A percentile compares a stretch with the other conserved stretches of the same genome.
phyloP scores from a whole-genome alignment of 179 eudicot species.

The Actinidia arguta region DNA sequence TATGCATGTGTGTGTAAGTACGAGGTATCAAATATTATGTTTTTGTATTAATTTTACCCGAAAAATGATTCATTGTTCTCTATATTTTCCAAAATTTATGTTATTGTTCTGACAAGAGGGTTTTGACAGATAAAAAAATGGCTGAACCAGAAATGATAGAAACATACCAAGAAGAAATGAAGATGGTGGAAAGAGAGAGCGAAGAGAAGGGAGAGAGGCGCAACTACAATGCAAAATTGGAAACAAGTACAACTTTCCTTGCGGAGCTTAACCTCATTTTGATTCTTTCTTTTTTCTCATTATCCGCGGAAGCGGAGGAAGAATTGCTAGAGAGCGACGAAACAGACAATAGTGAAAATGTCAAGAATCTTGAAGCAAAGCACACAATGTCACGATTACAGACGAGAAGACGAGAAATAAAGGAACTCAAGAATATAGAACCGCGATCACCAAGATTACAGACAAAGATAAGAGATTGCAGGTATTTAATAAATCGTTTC shows the following conservation, averaged over 20 bases:
- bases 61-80: neutral
- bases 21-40: too few relatives aligned
- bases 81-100: neutral
- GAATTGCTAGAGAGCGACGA: conserved; percentile 17
- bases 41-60: too few relatives aligned
- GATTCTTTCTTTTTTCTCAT: conserved; percentile 28
- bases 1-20: too few relatives aligned
- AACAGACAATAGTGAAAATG: neutral
- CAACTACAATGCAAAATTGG: neutral
- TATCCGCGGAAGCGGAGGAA: conserved; percentile 28
- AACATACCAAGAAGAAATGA: neutral
- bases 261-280: conserved; percentile 33
- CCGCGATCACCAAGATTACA: neutral
- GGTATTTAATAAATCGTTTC: conserved; percentile 14
- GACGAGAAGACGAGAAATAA: conserved; percentile 11
- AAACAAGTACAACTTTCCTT: neutral
- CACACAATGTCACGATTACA: conserved; percentile 5
- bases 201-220: conserved; percentile 15
- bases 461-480: conserved; percentile 31
- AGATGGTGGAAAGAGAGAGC: neutral
- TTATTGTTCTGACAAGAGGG: neutral
- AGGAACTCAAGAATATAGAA: conserved; percentile 18
- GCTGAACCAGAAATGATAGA: conserved; percentile 10
- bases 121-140: conserved; percentile 11
- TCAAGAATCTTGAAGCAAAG: neutral